Percentiles rank a stretch among this genome's conserved stretches.
Evolutionary conservation across 169 alveolate species (phyloP).

Genomic region (Theileria annulata): DNA sequence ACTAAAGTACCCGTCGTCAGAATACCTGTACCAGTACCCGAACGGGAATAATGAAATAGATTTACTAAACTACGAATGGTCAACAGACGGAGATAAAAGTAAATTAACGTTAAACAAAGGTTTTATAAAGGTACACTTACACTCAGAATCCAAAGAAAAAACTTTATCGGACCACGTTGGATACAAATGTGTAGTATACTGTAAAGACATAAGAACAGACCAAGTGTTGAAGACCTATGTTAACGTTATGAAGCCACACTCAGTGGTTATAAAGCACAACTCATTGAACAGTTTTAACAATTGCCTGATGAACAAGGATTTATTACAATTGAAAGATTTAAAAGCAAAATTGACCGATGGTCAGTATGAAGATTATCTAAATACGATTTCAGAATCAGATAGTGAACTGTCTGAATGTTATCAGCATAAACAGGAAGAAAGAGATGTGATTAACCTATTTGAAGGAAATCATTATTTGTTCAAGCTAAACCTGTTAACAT

Average conservation of each 20-base stretch:
- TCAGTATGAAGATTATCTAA: neutral
- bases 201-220: slow-evolving; percentile 6
- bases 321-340: neutral
- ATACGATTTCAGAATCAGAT: neutral
- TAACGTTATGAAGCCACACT: slow-evolving; percentile 15
- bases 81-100: slow-evolving; percentile 27
- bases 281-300: neutral
- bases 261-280: slow-evolving; percentile 1
- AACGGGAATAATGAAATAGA: slow-evolving; percentile 24
- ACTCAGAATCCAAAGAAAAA: neutral
- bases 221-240: slow-evolving; percentile 14
- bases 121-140: neutral
- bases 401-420: neutral
- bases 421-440: neutral
- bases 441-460: neutral
- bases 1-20: slow-evolving; percentile 26
- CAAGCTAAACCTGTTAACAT: slow-evolving; percentile 12
- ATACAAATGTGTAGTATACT: slow-evolving; percentile 12
- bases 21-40: slow-evolving; percentile 1
- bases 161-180: neutral
- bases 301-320: slow-evolving; percentile 5
- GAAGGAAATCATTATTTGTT: neutral
- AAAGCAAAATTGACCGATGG: neutral
- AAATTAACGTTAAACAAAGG: neutral
- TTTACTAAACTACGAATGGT: slow-evolving; percentile 53